phyloP scores from a whole-genome alignment of 352 stramenopile genomes.

The Blastocystis sp. region DNA sequence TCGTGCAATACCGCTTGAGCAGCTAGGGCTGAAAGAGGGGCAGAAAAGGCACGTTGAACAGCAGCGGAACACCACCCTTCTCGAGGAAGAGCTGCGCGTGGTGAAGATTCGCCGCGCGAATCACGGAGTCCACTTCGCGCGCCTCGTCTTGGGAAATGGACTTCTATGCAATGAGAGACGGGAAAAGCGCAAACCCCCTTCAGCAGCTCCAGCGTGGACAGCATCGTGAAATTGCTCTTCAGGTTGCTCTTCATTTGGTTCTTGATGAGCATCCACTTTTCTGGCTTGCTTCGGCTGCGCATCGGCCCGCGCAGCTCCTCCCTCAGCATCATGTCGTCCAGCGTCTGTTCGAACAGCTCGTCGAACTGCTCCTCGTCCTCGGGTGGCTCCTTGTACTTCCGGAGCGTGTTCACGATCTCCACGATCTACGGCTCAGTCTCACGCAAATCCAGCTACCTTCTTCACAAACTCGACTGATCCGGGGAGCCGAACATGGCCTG shows the following conservation, averaged over 20 bases:
- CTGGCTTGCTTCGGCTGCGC: background rate
- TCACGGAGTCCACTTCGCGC: slow-evolving; percentile 15
- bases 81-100: slow-evolving; percentile 31
- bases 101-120: slow-evolving; percentile 24
- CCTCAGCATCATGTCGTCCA: slow-evolving; percentile 67
- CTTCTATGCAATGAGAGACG: background rate
- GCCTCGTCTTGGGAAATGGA: background rate
- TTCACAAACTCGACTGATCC: slow-evolving; percentile 1
- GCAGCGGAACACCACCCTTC: slow-evolving; percentile 1
- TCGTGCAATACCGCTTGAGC: slow-evolving; percentile 55
- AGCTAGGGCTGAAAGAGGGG: background rate
- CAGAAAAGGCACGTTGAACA: slow-evolving; percentile 15
- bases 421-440: background rate
- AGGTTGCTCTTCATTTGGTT: slow-evolving; percentile 57
- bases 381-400: slow-evolving; percentile 14
- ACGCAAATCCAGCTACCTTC: background rate
- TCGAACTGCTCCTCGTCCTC: slow-evolving; percentile 4
- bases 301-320: slow-evolving; percentile 24
- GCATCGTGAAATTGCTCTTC: slow-evolving; percentile 28
- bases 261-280: slow-evolving; percentile 40
- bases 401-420: background rate
- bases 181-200: background rate
- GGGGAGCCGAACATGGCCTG: background rate
- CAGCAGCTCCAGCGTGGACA: slow-evolving; percentile 39
- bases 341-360: slow-evolving; percentile 26